These are phyloP conservation scores for Silene vulgaris DNA, from an alignment of 179 eudicot genomes.

Conservation along the genomic window DNA sequence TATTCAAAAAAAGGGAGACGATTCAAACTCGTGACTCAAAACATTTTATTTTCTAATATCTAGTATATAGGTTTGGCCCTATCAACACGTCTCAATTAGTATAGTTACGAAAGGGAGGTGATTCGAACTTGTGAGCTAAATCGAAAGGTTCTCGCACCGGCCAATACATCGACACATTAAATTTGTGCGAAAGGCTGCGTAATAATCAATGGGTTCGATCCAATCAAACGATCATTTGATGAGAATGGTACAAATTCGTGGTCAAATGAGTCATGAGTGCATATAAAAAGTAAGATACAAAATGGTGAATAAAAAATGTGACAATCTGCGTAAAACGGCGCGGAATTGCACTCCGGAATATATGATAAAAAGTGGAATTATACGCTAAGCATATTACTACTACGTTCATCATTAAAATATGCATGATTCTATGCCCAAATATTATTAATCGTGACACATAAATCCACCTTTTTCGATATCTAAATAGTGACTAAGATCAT, in stretches of 20 bases:
- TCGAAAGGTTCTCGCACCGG: too few relatives aligned
- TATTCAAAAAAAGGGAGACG: too few relatives aligned
- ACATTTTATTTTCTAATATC: too few relatives aligned
- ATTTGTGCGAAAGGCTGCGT: constrained; percentile 14
- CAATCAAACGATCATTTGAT: constrained; percentile 24
- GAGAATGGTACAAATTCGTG: constrained; percentile 26
- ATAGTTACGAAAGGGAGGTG: too few relatives aligned
- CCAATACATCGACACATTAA: too few relatives aligned
- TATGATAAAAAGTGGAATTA: constrained; percentile 18
- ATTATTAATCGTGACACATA: constrained; percentile 1
- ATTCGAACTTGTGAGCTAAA: too few relatives aligned
- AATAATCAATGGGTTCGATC: constrained; percentile 9
- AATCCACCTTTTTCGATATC: background rate
- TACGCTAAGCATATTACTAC: constrained; percentile 1
- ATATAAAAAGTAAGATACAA: constrained; percentile 12
- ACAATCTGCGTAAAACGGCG: constrained; percentile 4
- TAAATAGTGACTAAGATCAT: background rate
- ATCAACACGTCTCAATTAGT: too few relatives aligned
- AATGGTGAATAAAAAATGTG: constrained; percentile 16
- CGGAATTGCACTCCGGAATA: constrained; percentile 19
- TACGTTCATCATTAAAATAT: constrained; percentile 1
- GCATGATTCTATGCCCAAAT: background rate
- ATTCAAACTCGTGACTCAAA: too few relatives aligned
- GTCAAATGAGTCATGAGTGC: constrained; percentile 5
- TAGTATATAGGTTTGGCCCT: too few relatives aligned